Evolutionary conservation across 169 alveolate species (phyloP).

Genomic region (Babesia bigemina): DNA sequence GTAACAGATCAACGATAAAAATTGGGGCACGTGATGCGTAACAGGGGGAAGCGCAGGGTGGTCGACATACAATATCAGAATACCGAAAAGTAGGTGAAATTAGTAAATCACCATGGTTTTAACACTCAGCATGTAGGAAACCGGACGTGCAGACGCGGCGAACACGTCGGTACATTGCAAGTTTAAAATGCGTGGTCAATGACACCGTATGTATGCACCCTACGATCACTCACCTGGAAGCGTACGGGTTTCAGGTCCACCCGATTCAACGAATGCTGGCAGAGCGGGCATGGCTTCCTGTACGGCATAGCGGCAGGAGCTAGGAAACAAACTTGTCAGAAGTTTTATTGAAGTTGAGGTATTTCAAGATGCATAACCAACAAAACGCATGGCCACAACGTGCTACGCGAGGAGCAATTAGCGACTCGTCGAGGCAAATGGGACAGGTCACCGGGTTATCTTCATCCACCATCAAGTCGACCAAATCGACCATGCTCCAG

Average conservation of each 20-base stretch:
- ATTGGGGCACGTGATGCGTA: too few relatives aligned
- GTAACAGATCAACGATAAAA: too few relatives aligned
- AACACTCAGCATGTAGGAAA: too few relatives aligned
- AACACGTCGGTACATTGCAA: too few relatives aligned
- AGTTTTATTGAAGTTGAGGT: slow-evolving; percentile 55
- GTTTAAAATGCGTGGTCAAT: too few relatives aligned
- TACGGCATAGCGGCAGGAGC: slow-evolving; percentile 18
- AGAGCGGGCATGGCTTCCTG: slow-evolving; percentile 39
- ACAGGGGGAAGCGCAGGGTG: too few relatives aligned
- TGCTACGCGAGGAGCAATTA: slow-evolving; percentile 64
- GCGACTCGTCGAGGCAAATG: slow-evolving; percentile 68
- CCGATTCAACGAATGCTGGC: slow-evolving; percentile 15
- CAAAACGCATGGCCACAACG: slow-evolving; percentile 71
- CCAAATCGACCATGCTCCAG: slow-evolving; percentile 67
- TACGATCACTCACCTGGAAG: slow-evolving; percentile 17
- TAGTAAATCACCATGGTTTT: too few relatives aligned
- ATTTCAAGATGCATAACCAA: slow-evolving; percentile 68
- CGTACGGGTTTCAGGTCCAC: slow-evolving; percentile 35
- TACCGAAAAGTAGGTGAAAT: too few relatives aligned
- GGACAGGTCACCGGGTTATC: slow-evolving; percentile 68
- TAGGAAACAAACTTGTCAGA: slow-evolving; percentile 47
- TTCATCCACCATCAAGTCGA: slow-evolving; percentile 63
- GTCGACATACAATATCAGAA: too few relatives aligned
- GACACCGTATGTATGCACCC: too few relatives aligned
- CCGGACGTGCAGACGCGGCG: too few relatives aligned